These are phyloP conservation scores for Fusarium sp. DNA, from an alignment of 2,329 filamentous ascomycete species.

Conservation along the genomic window DNA sequence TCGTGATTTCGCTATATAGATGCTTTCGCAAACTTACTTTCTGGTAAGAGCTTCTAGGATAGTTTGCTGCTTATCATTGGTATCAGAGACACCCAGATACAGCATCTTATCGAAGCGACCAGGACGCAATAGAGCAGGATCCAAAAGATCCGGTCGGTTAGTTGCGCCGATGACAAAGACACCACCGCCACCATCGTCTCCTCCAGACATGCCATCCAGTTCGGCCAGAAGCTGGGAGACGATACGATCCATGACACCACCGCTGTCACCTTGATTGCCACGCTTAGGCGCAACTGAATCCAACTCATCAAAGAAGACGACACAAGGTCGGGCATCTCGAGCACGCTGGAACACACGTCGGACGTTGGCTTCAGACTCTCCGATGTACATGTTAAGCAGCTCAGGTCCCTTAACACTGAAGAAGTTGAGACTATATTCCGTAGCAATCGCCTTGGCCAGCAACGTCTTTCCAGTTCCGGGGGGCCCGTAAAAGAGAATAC, in stretches of 20 bases:
- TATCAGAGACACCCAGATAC: constrained; percentile 95
- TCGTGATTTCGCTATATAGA: background rate
- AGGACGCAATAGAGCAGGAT: constrained; percentile 87
- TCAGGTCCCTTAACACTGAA: constrained; percentile 94
- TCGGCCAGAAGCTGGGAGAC: constrained; percentile 95
- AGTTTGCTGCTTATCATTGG: constrained; percentile 93
- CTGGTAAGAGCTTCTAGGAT: constrained; percentile 94
- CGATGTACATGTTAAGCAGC: constrained; percentile 95
- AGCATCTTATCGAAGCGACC: constrained; percentile 99
- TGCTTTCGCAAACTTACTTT: constrained; percentile 71
- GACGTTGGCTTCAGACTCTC: constrained; percentile 92
- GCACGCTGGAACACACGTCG: constrained; percentile 89
- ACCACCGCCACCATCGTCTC: constrained; percentile 83
- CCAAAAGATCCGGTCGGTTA: constrained; percentile 91
- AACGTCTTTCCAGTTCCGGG: constrained; percentile 92
- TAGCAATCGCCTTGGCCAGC: constrained; percentile 92
- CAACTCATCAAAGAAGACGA: constrained; percentile 93
- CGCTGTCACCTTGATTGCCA: constrained; percentile 96
- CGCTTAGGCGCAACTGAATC: constrained; percentile 95
- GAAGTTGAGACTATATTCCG: constrained; percentile 93
- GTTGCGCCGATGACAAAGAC: constrained; percentile 98
- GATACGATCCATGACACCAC: constrained; percentile 98
- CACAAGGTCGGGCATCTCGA: constrained; percentile 85
- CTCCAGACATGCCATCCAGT: constrained; percentile 96
- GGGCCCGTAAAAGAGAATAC: constrained; percentile 91